Conservation (phyloP, 2,329 filamentous ascomycete genomes). For the Fusarium pseudoanthophilum region DNA sequence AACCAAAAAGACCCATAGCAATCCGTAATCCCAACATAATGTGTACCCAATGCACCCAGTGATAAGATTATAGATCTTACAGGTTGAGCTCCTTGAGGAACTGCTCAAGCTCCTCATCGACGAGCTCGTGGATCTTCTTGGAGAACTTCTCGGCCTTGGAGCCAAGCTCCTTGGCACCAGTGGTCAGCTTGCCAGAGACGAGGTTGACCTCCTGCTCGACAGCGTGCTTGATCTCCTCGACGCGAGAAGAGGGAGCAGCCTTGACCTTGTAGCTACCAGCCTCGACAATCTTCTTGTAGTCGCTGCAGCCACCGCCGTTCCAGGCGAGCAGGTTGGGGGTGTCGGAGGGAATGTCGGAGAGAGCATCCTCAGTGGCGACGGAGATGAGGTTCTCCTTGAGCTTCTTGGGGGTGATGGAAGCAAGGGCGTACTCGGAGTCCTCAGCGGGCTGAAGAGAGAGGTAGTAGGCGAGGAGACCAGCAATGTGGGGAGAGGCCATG, state of each 20-base stretch:
- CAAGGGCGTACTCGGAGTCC: constrained; percentile 92
- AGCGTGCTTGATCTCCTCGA: constrained; percentile 70
- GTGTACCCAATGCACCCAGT: constrained; percentile 42
- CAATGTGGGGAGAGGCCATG: constrained; percentile 98
- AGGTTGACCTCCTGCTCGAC: constrained; percentile 71
- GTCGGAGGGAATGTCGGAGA: constrained; percentile 83
- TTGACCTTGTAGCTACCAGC: constrained; percentile 75
- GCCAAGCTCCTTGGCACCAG: constrained; percentile 63
- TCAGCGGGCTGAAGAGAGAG: constrained; percentile 92
- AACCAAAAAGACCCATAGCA: constrained; percentile 39
- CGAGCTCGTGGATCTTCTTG: constrained; percentile 70
- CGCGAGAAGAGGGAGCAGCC: constrained; percentile 52
- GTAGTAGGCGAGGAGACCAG: constrained; percentile 96
- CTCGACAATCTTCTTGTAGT: constrained; percentile 86
- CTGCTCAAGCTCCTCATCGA: constrained; percentile 70
- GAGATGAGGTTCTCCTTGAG: constrained; percentile 89
- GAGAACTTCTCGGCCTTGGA: constrained; percentile 70
- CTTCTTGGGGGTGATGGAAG: constrained; percentile 89
- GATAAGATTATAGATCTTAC: constrained; percentile 46
- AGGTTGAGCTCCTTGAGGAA: constrained; percentile 65
- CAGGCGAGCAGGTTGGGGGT: constrained; percentile 97
- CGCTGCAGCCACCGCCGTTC: constrained; percentile 96
- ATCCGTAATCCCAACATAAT: constrained; percentile 43
- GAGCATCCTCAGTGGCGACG: constrained; percentile 81
- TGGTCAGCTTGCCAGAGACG: constrained; percentile 65